phyloP scores from a whole-genome alignment of 805 yeast genomes.

The Metschnikowia arizonensis region DNA sequence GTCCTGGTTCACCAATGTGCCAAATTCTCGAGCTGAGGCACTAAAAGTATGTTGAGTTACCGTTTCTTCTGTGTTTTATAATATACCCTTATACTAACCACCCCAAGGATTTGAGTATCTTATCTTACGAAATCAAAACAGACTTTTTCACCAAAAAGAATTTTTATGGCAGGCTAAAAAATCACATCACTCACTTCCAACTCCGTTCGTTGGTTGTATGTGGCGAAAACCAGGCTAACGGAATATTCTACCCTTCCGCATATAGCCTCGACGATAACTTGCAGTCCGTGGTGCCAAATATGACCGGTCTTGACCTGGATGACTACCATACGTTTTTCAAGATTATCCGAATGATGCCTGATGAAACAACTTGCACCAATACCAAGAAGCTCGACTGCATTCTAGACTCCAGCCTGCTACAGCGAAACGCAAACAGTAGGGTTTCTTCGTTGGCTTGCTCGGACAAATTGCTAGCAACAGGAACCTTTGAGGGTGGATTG shows the following conservation, averaged over 20 bases:
- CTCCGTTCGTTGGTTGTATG: slow-evolving; percentile 48
- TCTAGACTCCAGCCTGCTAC: slow-evolving; percentile 31
- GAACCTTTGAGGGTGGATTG: slow-evolving; percentile 53
- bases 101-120: slow-evolving; percentile 23
- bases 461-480: slow-evolving; percentile 42
- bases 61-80: not conserved
- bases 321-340: slow-evolving; percentile 33
- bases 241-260: slow-evolving; percentile 39
- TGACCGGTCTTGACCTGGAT: slow-evolving; percentile 5
- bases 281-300: slow-evolving; percentile 22
- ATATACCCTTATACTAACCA: slow-evolving; percentile 23
- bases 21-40: slow-evolving; percentile 33
- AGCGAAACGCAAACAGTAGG: slow-evolving; percentile 32
- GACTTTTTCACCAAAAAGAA: slow-evolving; percentile 37
- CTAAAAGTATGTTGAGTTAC: slow-evolving; percentile 26
- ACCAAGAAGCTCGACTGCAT: slow-evolving; percentile 36
- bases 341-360: slow-evolving; percentile 33
- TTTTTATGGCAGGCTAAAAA: slow-evolving; percentile 42
- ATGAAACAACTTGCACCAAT: slow-evolving; percentile 13
- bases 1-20: slow-evolving; percentile 38
- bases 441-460: slow-evolving; percentile 48
- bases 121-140: slow-evolving; percentile 21
- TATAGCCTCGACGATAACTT: slow-evolving; percentile 30
- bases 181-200: slow-evolving; percentile 55
- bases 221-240: slow-evolving; percentile 29